Base-by-base conservation (phyloP, 441 rosid genomes). In the Metrosideros polymorpha region DNA sequence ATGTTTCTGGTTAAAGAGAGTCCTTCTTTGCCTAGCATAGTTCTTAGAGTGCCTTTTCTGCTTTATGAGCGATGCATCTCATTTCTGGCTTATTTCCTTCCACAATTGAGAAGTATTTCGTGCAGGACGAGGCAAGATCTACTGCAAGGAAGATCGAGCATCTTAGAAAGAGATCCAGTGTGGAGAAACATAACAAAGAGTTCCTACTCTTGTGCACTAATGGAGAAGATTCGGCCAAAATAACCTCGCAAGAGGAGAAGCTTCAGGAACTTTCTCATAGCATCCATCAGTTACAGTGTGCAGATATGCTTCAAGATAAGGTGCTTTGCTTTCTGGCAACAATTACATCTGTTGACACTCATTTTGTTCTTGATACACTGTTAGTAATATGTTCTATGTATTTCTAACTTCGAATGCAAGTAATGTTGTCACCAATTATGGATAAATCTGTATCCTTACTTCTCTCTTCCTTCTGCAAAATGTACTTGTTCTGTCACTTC, bases 61-160 rank as follows among this genome's bases (percentile, higher is more conserved):
- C 51, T 57, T 57, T 9, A 9, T 18, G 42, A 85, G 54, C 6
- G 52, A 79, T 51, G 87, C 84, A 18, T 85, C n/a, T 79, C 47
- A 35, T 56, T 55, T 29, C 75, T 35, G n/a, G 75, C 47, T 39
- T 71, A 71, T 42, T 82, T 79, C 57, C 35, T 55, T 29, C 5
- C 30, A 85, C 42, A 55, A 86, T 25, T 2, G 15, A 54, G 22
- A 25, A 57, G 85, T 86, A 32, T 83, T 86, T 56, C 63, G 42
- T 91, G 90, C 85, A 97, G 99, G 86, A 91, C 84, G 92, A 92
- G 89, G 97, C 92, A 59, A 92, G 89, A 89, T 71, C 88, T 90
- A 85, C 91, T 45, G 89, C 89, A 85, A 89, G 85, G 89, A 92
- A 90, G 92, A 87, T 94, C 85, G 91, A 92, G 84, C 89, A 88